These are phyloP conservation scores for Amphichorda felina DNA, from an alignment of 2,329 filamentous ascomycete species.

Conservation along the genomic window DNA sequence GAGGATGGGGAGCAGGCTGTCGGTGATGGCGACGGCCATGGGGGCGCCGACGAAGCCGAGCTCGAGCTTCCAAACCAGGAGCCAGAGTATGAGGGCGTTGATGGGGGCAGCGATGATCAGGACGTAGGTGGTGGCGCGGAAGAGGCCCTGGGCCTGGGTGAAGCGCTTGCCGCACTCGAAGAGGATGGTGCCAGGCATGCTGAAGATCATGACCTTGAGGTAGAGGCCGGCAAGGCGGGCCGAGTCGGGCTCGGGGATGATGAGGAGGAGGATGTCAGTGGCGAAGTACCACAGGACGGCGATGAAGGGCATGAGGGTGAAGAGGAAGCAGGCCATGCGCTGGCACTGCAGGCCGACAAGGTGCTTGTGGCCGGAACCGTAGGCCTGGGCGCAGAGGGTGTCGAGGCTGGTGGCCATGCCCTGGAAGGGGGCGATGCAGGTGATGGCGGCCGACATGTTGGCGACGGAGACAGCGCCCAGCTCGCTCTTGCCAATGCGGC, in stretches of 20 bases:
- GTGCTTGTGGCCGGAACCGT: constrained; percentile 80
- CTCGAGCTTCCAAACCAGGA: constrained; percentile 60
- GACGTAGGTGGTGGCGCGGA: constrained; percentile 67
- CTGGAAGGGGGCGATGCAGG: constrained; percentile 65
- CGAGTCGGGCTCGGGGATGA: constrained; percentile 40
- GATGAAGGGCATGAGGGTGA: constrained; percentile 61
- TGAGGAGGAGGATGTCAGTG: constrained; percentile 45
- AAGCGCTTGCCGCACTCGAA: constrained; percentile 75
- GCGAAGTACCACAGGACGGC: constrained; percentile 59
- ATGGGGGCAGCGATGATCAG: constrained; percentile 65
- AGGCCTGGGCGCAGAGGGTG: constrained; percentile 88
- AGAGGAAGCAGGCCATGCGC: constrained; percentile 69
- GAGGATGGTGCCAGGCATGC: constrained; percentile 63
- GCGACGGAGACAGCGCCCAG: constrained; percentile 33
- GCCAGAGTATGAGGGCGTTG: constrained; percentile 67
- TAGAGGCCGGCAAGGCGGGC: constrained; percentile 61
- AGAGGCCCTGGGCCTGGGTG: constrained; percentile 72
- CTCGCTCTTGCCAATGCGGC: constrained; percentile 56
- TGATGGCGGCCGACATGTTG: constrained; percentile 73
- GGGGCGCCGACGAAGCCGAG: constrained; percentile 73
- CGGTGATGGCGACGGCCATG: constrained; percentile 66
- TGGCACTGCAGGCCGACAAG: constrained; percentile 77
- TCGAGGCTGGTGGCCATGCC: constrained; percentile 85
- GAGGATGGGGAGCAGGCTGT: constrained; percentile 65
- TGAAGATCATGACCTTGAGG: constrained; percentile 57